Evolutionary conservation across 1,284 basidiomycete species (phyloP), one percentile per base, ranked within the genome.

Genomic region (Tetrapyrgos nigripes): DNA sequence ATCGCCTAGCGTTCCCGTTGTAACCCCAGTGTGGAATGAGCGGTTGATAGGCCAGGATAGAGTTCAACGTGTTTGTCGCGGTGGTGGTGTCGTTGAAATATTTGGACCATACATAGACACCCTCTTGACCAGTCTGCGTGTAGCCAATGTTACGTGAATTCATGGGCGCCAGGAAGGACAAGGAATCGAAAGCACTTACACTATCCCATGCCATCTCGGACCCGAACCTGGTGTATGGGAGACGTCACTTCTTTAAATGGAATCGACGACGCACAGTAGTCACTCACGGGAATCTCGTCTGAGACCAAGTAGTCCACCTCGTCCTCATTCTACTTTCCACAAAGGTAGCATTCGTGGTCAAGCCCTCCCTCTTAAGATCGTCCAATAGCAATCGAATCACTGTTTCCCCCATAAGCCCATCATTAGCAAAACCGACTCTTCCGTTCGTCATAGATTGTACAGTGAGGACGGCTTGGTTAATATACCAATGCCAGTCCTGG

Each of bases 1-100:
- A 85, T 44, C 84, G 77, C 50, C 84, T 73, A 1, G 84, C 84
- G 66, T 86, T 85, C 17, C 84, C 84, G 61, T 85, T 85, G 68
- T 85, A 85, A 19, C 83, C 84, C 84, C 84, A 86, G 67, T 85
- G 84, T 24, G 84, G 78, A 37, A 86, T 75, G 2, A 81, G 75
- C 3, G 84, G 83, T 64, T 85, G 82, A 61, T 85, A 86, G 2
- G 83, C 83, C 48, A 86, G 67, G 50, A 85, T 85, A 2, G 84
- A 85, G 63, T 85, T 84, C 61, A 86, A 69, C 2, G 79, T 74
- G 65, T 85, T 85, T 29, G 72, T 73, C 2, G 83, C 80, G 1
- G 84, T 85, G 2, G 68, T 76, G 82, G n/a, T n/a, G n/a, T n/a
- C n/a, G n/a, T n/a, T n/a, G n/a, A n/a, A n/a, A n/a, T n/a, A n/a